Percentiles rank a stretch among this genome's conserved stretches.
phyloP scores from a whole-genome alignment of 345 rosid genomes.

The Turnera subulata region DNA sequence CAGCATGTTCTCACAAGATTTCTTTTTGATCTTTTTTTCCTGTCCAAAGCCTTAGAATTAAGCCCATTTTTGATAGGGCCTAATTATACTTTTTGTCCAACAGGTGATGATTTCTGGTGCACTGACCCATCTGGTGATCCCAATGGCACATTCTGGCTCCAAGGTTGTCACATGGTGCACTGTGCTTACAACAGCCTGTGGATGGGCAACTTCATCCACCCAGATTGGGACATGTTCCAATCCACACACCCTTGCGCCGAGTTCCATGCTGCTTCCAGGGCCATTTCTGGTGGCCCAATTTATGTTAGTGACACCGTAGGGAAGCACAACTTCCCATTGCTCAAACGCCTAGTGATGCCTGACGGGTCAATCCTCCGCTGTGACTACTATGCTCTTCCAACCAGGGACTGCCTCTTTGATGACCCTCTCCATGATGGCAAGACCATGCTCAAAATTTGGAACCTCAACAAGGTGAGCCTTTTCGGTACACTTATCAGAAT shows the following conservation, averaged over 20 bases:
- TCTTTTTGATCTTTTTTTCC: no score
- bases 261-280: constrained; percentile 95
- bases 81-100: no score
- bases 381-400: constrained; percentile 83
- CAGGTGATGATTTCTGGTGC: constrained; percentile 99
- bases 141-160: constrained; percentile 94
- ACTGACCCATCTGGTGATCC: constrained; percentile 97
- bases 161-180: constrained; percentile 99
- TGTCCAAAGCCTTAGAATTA: no score
- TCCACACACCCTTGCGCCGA: constrained; percentile 94
- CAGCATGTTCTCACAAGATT: no score
- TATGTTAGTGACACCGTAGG: constrained; percentile 83
- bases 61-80: no score
- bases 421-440: constrained; percentile 98
- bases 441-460: constrained; percentile 99
- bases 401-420: constrained; percentile 77
- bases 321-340: constrained; percentile 65
- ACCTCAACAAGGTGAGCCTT: constrained; percentile 71
- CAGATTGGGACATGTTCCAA: constrained; percentile 99
- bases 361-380: constrained; percentile 85
- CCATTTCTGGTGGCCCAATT: constrained; percentile 92
- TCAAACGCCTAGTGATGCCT: constrained; percentile 65
- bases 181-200: constrained; percentile 98
- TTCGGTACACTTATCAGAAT: no score
- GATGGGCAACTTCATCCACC: constrained; percentile 99